Conservation (phyloP, 2,329 filamentous ascomycete genomes). For the Penicillium polonicum region DNA sequence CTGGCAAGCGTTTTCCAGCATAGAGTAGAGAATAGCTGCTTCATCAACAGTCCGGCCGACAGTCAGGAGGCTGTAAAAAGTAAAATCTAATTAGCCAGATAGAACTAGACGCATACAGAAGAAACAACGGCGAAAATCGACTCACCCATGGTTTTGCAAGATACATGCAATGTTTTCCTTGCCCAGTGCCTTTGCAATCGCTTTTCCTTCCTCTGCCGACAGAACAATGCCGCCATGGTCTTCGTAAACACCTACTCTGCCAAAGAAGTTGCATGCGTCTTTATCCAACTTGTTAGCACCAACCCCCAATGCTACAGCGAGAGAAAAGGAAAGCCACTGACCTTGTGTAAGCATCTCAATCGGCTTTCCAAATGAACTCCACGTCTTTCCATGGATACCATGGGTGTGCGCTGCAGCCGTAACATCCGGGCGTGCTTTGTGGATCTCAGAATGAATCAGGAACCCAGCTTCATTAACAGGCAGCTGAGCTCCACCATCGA, state of each 20-base stretch:
- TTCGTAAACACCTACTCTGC: constrained; percentile 40
- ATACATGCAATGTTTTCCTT: constrained; percentile 44
- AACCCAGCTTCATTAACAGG: constrained; percentile 52
- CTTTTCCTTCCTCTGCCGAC: constrained; percentile 40
- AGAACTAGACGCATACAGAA: constrained; percentile 14
- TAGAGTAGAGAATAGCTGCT: constrained; percentile 40
- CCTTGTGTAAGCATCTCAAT: constrained; percentile 62
- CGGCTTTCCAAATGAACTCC: constrained; percentile 60
- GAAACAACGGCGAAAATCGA: neutral
- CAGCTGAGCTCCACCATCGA: constrained; percentile 41
- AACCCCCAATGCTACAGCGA: neutral
- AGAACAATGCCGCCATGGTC: constrained; percentile 44
- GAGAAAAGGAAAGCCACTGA: constrained; percentile 25
- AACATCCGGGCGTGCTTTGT: constrained; percentile 59
- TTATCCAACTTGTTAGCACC: neutral
- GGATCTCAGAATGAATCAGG: constrained; percentile 61
- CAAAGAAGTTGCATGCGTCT: constrained; percentile 43
- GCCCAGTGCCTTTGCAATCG: constrained; percentile 41
- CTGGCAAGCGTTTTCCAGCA: constrained; percentile 44
- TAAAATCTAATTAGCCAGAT: constrained; percentile 17
- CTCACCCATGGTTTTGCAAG: constrained; percentile 43
- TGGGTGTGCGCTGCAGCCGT: constrained; percentile 60
- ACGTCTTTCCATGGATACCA: constrained; percentile 59
- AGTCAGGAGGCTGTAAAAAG: constrained; percentile 36
- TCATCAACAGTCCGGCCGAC: constrained; percentile 44